These are phyloP conservation scores for Teunomyces atbi DNA, from an alignment of 805 yeast genomes.

Conservation along the genomic window DNA sequence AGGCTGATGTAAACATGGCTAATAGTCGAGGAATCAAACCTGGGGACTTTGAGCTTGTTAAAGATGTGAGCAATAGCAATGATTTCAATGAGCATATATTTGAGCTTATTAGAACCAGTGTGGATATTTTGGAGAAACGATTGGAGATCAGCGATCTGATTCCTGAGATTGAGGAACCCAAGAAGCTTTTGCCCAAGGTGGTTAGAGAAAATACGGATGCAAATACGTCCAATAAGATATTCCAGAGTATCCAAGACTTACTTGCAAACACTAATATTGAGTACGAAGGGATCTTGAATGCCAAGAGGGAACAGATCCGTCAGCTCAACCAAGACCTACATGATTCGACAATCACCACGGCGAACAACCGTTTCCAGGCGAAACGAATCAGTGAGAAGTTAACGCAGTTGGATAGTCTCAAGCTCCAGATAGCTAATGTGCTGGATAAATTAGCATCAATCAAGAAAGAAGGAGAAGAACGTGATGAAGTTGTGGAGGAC, in stretches of 20 bases:
- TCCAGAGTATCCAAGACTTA: slow-evolving; percentile 39
- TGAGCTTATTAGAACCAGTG: slow-evolving; percentile 33
- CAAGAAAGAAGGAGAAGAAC: slow-evolving; percentile 26
- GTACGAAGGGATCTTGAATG: slow-evolving; percentile 35
- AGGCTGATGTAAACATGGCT: slow-evolving; percentile 59
- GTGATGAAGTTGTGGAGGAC: slow-evolving; percentile 61
- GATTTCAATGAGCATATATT: slow-evolving; percentile 24
- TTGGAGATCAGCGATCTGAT: slow-evolving; percentile 10
- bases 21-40: slow-evolving; percentile 89
- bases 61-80: slow-evolving; percentile 29
- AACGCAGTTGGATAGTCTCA: slow-evolving; percentile 49
- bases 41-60: slow-evolving; percentile 74
- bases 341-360: slow-evolving; percentile 41
- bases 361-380: slow-evolving; percentile 38
- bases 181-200: slow-evolving; percentile 5
- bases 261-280: slow-evolving; percentile 36
- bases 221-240: slow-evolving; percentile 28
- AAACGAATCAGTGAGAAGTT: slow-evolving; percentile 38
- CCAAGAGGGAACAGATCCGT: slow-evolving; percentile 35
- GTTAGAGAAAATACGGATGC: not conserved
- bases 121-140: slow-evolving; percentile 31
- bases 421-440: slow-evolving; percentile 42
- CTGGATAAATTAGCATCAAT: slow-evolving; percentile 28
- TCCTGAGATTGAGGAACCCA: slow-evolving; percentile 13
- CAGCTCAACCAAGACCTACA: slow-evolving; percentile 35